Evolutionary conservation across 139 green algal genomes (phyloP), one percentile per base, ranked within the genome.

Genomic region (Chlorella sp.): DNA sequence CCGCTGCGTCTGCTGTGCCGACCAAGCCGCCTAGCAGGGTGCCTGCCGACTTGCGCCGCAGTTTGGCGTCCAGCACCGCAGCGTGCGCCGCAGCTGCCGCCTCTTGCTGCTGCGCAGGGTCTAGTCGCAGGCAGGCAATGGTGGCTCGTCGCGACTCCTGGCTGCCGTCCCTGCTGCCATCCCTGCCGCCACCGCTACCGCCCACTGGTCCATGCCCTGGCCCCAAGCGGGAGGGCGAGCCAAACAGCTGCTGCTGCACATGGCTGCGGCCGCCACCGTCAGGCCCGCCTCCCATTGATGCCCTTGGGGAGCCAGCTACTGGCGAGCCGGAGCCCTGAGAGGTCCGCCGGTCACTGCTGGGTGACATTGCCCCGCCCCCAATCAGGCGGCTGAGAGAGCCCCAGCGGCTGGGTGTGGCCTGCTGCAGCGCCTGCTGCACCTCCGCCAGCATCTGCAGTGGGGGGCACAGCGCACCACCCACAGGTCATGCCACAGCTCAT

Each of bases 171-270:
- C 64, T 71, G 64, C 21, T 32, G 69, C 23, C 69, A 4, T n/a
- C n/a, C n/a, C 26, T 7, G 39, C 70, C 26, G 39, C 70, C 64
- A 30, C 13, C 30, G n/a, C 11, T 21, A 7, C 39, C 39, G 38
- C 25, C 38, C 38, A 25, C 23, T 21, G 9, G 13, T 25, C 41
- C 25, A 25, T 20, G 70, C 70, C 56, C 39, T 26, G 51, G 25
- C 1, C 70, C 70, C 25, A 78, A 36, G 39, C 70, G 70, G 9
- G 70, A 78, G 39, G 70, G 70, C 25, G 70, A 78, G 25, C 70
- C 70, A 60, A 78, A 78, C 26, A 78, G 70, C 70, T 60, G 70
- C 70, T 78, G 70, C 39, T 60, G 51, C 9, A 21, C 51, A 15
- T 60, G 51, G 51, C 51, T 21, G 15, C 51, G 51, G 51, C 51